phyloP scores from a whole-genome alignment of 192 early-diverging fungal genomes.

The Phycomyces blakesleeanus region DNA sequence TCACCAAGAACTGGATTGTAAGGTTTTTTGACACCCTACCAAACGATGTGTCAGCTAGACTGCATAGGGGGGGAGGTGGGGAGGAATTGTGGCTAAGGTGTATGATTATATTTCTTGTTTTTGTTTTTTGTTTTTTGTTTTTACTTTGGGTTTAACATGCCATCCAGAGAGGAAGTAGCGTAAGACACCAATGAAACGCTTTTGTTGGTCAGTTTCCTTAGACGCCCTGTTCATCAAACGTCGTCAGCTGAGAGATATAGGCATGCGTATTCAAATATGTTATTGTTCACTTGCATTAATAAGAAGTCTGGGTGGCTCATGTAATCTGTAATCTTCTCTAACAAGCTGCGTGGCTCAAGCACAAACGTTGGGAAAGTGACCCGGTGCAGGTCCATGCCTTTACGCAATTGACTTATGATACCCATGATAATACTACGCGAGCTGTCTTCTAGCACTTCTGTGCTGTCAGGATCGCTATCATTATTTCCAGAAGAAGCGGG shows the following conservation, averaged over 20 bases:
- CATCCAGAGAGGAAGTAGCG: constrained; percentile 91
- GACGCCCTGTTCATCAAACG: constrained; percentile 22
- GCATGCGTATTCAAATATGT: background rate
- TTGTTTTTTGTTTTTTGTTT: background rate
- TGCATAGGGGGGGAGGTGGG: background rate
- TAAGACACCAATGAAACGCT: constrained; percentile 80
- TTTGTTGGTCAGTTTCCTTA: constrained; percentile 64
- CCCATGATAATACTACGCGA: constrained; percentile 81
- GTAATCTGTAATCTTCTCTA: constrained; percentile 95
- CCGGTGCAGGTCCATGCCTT: constrained; percentile 88
- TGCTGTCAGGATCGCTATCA: constrained; percentile 32
- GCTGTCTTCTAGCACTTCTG: constrained; percentile 87
- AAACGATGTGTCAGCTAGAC: background rate
- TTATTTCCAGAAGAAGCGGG: background rate
- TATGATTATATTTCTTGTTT: background rate
- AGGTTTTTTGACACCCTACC: constrained; percentile 86
- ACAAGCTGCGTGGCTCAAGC: constrained; percentile 90
- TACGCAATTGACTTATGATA: constrained; percentile 82
- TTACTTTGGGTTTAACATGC: constrained; percentile 90
- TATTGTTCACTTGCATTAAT: constrained; percentile 52
- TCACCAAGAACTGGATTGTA: constrained; percentile 95
- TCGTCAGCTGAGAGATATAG: background rate
- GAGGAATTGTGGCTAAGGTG: too few species aligned
- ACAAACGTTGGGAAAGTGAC: constrained; percentile 97
- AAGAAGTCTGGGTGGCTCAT: constrained; percentile 87